These are phyloP conservation scores for Lyophyllum atratum DNA, from an alignment of 768 basidiomycete species.

Conservation along the genomic window DNA sequence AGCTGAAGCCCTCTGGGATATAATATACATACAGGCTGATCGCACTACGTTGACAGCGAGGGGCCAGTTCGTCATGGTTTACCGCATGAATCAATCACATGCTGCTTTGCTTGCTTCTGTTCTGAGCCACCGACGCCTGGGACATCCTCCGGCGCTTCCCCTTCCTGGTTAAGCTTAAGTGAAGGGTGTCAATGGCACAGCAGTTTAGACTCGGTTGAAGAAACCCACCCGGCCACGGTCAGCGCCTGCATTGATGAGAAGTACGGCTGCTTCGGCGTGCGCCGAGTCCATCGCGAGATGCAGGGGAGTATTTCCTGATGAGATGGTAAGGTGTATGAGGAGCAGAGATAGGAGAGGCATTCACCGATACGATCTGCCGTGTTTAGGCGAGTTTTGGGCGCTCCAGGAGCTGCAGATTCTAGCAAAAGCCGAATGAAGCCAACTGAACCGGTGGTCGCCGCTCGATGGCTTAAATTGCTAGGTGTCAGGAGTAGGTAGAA, in stretches of 20 bases:
- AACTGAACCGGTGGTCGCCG: slow-evolving; percentile 91
- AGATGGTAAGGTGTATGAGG: slow-evolving; percentile 6
- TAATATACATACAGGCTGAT: background rate
- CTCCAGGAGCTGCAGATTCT: slow-evolving; percentile 68
- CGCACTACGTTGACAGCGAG: background rate
- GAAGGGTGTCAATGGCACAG: slow-evolving; percentile 15
- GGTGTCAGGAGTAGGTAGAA: slow-evolving; percentile 21
- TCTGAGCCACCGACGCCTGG: slow-evolving; percentile 90
- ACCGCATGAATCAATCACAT: slow-evolving; percentile 77
- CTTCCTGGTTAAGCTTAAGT: slow-evolving; percentile 77
- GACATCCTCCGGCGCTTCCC: slow-evolving; percentile 84
- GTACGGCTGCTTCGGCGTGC: slow-evolving; percentile 87
- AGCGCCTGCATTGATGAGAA: slow-evolving; percentile 93
- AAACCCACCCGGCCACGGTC: slow-evolving; percentile 82
- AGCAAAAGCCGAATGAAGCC: slow-evolving; percentile 89
- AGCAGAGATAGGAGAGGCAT: slow-evolving; percentile 21
- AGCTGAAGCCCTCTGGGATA: background rate
- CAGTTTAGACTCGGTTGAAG: slow-evolving; percentile 15
- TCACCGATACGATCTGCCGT: slow-evolving; percentile 79
- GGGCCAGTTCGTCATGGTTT: slow-evolving; percentile 38
- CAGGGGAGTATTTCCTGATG: slow-evolving; percentile 87
- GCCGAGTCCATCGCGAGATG: slow-evolving; percentile 98
- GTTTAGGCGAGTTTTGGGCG: slow-evolving; percentile 81
- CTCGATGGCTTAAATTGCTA: slow-evolving; percentile 71
- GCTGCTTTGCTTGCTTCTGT: slow-evolving; percentile 76